Evolutionary conservation across 768 basidiomycete genomes (phyloP).

Genomic region (Galerina marginata): DNA sequence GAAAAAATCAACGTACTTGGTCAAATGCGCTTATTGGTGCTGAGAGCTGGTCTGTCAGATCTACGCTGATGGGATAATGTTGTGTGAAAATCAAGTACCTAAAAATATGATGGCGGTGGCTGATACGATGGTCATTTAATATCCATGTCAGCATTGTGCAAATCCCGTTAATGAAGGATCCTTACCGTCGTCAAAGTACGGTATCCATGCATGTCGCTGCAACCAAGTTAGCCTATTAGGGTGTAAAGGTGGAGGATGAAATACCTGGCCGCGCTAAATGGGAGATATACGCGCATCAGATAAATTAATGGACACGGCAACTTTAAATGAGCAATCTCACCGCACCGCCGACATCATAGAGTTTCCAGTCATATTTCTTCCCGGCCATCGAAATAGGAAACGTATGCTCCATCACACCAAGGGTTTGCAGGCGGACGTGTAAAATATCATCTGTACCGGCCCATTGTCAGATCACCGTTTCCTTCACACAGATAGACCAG

Average conservation of each 20-base stretch:
- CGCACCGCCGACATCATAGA: constrained; percentile 86
- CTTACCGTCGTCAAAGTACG: constrained; percentile 85
- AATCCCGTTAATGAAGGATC: constrained; percentile 15
- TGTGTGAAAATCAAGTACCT: constrained; percentile 28
- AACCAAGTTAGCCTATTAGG: background rate
- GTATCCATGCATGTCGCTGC: constrained; percentile 81
- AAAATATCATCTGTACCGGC: constrained; percentile 68
- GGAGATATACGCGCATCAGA: constrained; percentile 8
- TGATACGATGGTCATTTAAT: constrained; percentile 29
- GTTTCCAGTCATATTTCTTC: constrained; percentile 71
- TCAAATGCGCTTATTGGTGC: constrained; percentile 89
- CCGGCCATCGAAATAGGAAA: constrained; percentile 72
- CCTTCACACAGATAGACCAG: background rate
- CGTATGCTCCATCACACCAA: constrained; percentile 79
- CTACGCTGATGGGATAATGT: background rate
- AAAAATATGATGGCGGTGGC: constrained; percentile 87
- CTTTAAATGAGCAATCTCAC: constrained; percentile 45
- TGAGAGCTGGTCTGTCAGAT: constrained; percentile 18
- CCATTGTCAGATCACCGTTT: background rate
- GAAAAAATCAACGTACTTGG: constrained; percentile 52
- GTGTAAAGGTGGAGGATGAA: background rate
- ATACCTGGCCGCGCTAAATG: constrained; percentile 27
- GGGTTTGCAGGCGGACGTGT: constrained; percentile 78
- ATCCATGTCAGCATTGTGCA: constrained; percentile 1
- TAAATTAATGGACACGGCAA: background rate